A percentile compares a stretch with the other conserved stretches of the same genome.
Conservation (phyloP, 257 asterid species). For the Plantago major region DNA sequence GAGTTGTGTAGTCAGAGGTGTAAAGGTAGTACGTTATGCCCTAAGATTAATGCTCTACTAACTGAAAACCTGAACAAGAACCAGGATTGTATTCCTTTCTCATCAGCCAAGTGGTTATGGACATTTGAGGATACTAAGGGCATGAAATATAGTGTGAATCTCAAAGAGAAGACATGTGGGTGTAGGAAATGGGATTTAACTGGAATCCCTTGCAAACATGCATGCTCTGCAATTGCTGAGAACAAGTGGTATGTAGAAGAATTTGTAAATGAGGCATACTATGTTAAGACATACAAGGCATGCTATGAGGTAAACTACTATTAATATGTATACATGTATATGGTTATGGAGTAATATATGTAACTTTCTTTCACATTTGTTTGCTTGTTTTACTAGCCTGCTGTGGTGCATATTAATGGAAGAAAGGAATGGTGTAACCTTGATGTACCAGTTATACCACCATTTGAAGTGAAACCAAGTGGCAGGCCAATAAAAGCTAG, state of each 20-base stretch:
- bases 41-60: neutral
- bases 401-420: neutral
- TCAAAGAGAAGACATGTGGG: neutral
- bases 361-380: no score
- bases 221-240: neutral
- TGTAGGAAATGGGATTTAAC: neutral
- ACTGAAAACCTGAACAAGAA: neutral
- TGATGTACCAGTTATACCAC: no score
- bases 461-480: neutral
- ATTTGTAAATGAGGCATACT: no score
- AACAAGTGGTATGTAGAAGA: no score
- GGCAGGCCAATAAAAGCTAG: neutral
- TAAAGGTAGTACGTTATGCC: neutral
- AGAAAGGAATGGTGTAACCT: neutral
- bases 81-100: neutral
- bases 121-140: no score
- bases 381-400: neutral
- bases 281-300: no score
- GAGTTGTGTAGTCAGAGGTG: neutral
- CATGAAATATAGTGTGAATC: neutral
- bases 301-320: no score
- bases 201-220: neutral
- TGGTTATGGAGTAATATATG: no score
- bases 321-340: no score
- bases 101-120: neutral